These are phyloP conservation scores for Actinidia chinensis DNA, from an alignment of 179 eudicot genomes.

Conservation along the genomic window DNA sequence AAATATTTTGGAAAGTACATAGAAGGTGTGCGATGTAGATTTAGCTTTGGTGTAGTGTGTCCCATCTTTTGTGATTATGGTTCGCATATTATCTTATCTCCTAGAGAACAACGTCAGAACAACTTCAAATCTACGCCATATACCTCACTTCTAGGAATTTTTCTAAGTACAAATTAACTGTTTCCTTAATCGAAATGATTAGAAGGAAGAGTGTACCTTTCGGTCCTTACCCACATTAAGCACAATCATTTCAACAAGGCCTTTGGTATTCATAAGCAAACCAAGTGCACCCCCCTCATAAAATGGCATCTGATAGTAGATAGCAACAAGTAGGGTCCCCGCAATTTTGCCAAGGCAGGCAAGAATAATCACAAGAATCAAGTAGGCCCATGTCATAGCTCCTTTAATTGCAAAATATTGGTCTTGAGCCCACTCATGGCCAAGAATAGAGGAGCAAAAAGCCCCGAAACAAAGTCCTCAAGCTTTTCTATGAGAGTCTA, in stretches of 20 bases:
- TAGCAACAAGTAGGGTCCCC: slow-evolving; percentile 38
- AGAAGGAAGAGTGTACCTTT: slow-evolving; percentile 20
- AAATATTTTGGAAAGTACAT: too few species aligned
- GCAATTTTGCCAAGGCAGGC: slow-evolving; percentile 51
- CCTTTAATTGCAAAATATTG: slow-evolving; percentile 30
- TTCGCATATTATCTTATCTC: too few species aligned
- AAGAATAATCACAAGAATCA: slow-evolving; percentile 32
- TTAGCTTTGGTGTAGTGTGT: too few species aligned
- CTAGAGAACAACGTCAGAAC: too few species aligned
- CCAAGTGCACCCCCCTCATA: slow-evolving; percentile 43
- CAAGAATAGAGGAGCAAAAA: slow-evolving; percentile 54
- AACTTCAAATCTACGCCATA: too few species aligned
- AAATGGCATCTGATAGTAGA: slow-evolving; percentile 35
- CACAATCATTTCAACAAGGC: slow-evolving; percentile 37
- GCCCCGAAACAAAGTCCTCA: slow-evolving; percentile 54
- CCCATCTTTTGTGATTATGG: too few species aligned
- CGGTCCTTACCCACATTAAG: slow-evolving; percentile 24
- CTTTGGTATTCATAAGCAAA: slow-evolving; percentile 46
- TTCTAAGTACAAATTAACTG: too few species aligned
- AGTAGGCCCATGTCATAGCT: slow-evolving; percentile 27
- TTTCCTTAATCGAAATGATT: background rate
- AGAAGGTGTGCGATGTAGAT: too few species aligned
- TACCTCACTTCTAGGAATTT: too few species aligned
- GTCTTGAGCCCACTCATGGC: slow-evolving; percentile 53
- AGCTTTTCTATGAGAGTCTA: slow-evolving; percentile 45